These are phyloP conservation scores for Salix purpurea DNA, from an alignment of 345 rosid species.

Conservation along the genomic window DNA sequence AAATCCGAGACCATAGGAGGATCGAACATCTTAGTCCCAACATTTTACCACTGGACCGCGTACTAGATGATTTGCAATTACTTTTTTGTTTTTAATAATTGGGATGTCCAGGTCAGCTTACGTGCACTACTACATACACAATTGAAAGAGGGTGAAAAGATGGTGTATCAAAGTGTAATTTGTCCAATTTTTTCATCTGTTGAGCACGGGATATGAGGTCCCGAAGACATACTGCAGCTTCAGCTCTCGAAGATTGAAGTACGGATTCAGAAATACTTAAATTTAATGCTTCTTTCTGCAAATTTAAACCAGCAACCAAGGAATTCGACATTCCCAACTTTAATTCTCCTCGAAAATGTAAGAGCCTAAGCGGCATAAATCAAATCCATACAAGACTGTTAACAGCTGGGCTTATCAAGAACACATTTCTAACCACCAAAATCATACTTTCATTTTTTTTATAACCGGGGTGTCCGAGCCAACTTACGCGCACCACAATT, in stretches of 20 bases:
- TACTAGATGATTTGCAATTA: too few species aligned
- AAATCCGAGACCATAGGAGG: rapidly evolving
- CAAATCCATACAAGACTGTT: conserved; percentile 40
- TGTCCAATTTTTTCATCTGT: too few species aligned
- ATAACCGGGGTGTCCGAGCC: too few species aligned
- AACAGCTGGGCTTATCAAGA: conserved; percentile 32
- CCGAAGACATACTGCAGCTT: too few species aligned
- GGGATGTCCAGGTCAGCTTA: rapidly evolving
- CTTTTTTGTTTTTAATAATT: too few species aligned
- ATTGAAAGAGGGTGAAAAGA: too few species aligned
- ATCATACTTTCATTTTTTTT: conserved; percentile 19
- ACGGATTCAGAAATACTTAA: not conserved
- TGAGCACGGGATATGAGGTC: too few species aligned
- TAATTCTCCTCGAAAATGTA: conserved; percentile 31
- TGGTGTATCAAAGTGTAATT: too few species aligned
- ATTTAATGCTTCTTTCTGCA: conserved; percentile 23
- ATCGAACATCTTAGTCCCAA: too few species aligned
- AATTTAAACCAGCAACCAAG: conserved; percentile 35
- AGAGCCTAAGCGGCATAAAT: conserved; percentile 24
- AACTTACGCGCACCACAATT: too few species aligned
- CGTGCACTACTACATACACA: too few species aligned
- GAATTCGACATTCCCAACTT: conserved; percentile 34
- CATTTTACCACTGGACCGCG: rapidly evolving
- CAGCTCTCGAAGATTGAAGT: not conserved
- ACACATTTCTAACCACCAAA: conserved; percentile 32